These are phyloP conservation scores for Elasticomyces elasticus DNA, from an alignment of 495 filamentous ascomycete genomes.

Conservation along the genomic window DNA sequence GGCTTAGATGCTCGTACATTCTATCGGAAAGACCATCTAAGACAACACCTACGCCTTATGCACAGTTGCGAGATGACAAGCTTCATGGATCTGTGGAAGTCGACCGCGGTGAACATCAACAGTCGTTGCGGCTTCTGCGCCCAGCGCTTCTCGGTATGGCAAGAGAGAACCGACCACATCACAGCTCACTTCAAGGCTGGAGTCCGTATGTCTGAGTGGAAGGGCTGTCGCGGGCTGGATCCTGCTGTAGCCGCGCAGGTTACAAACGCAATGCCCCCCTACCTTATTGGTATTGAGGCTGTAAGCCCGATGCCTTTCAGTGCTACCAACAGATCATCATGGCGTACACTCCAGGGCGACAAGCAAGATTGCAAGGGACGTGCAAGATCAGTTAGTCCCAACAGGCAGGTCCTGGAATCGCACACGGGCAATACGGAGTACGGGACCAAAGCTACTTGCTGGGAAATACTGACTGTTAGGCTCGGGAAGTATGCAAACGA, in stretches of 20 bases:
- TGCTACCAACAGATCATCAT: slow-evolving; percentile 25
- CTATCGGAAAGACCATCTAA: slow-evolving; percentile 73
- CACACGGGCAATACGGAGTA: not conserved
- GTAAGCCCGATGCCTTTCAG: slow-evolving; percentile 31
- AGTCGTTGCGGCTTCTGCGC: slow-evolving; percentile 35
- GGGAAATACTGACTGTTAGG: slow-evolving; percentile 34
- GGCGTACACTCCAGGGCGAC: not conserved
- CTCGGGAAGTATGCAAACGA: slow-evolving; percentile 31
- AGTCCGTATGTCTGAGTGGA: slow-evolving; percentile 34
- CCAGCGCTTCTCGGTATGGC: slow-evolving; percentile 30
- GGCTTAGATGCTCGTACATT: slow-evolving; percentile 60
- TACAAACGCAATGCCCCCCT: slow-evolving; percentile 36
- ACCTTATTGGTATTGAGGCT: slow-evolving; percentile 33
- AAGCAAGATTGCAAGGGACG: not conserved
- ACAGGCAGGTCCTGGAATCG: not conserved
- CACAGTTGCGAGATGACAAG: slow-evolving; percentile 54
- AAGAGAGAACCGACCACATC: slow-evolving; percentile 33
- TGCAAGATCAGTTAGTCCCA: not conserved
- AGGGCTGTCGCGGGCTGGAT: slow-evolving; percentile 33
- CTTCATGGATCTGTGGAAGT: slow-evolving; percentile 64
- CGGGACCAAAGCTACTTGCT: slow-evolving; percentile 26
- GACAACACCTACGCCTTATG: slow-evolving; percentile 71
- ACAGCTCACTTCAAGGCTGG: slow-evolving; percentile 35
- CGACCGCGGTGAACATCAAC: slow-evolving; percentile 26
- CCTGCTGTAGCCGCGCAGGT: slow-evolving; percentile 30